Evolutionary conservation across 768 basidiomycete species (phyloP), one percentile per base, ranked within the genome.

Genomic region (Aureoboletus auriporus): DNA sequence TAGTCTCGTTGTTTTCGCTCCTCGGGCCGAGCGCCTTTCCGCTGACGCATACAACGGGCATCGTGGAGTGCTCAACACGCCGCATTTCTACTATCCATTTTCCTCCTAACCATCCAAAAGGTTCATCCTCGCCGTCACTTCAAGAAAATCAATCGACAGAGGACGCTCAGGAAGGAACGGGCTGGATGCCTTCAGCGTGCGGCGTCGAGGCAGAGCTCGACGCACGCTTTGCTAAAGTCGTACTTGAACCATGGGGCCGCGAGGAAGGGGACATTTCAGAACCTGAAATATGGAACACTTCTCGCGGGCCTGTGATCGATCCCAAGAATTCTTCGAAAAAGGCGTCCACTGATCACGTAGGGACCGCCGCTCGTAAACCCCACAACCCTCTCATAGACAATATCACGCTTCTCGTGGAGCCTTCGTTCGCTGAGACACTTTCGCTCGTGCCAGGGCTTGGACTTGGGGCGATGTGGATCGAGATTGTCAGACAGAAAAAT

Each of bases 1-100:
- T 50, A 9, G 9, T 43, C 4, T 54, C 61, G n/a, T 61, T 82
- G 33, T 47, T 70, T 36, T 55, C 67, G 5, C 58, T 79, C 36
- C 63, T 88, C 6, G 86, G 84, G 0, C 78, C 79, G 3, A 79
- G 76, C 11, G 61, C 66, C 6, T 64, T 88, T 31, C 79, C 84
- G 0, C 56, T 76, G 44, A 85, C 86, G 0, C 85, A 88, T 56
- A 75, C 71, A 6, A 71, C 82, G 2, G 84, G 83, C 8, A 65
- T 86, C 41, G 78, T 86, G 44, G 87, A 89, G 65, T 74, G 70
- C 30, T 83, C 83, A 1, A 76, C 82, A 46, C 74, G 87, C 10
- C 73, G 76, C 29, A 69, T 89, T 61, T 71, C 73, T 46, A 65
- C 73, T 9, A 61, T 83, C 52, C 55, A 68, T 1, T 63, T 68